These are phyloP conservation scores for Saposhnikovia divaricata DNA, from an alignment of 129 eudicot species.

Conservation along the genomic window DNA sequence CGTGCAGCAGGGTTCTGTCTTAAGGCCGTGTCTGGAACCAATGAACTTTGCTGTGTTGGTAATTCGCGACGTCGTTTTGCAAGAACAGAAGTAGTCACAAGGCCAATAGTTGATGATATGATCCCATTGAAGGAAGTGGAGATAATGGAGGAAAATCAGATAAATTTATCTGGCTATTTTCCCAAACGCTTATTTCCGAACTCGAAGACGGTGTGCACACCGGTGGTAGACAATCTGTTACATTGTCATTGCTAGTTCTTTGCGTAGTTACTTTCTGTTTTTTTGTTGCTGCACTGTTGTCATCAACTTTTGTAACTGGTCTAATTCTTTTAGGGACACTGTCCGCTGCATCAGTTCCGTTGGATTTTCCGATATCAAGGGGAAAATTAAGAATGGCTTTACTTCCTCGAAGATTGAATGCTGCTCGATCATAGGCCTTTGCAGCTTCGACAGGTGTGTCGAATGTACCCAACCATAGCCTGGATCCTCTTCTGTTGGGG, in stretches of 20 bases:
- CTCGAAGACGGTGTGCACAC: background rate
- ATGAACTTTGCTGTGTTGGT: background rate
- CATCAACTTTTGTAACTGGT: background rate
- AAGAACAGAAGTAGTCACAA: background rate
- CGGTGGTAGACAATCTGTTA: background rate
- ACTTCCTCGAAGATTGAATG: constrained; percentile 62
- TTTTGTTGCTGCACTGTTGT: background rate
- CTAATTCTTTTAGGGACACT: constrained; percentile 11
- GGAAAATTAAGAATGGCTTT: constrained; percentile 87
- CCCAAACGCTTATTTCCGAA: constrained; percentile 9
- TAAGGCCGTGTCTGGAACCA: background rate
- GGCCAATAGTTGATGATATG: constrained; percentile 13
- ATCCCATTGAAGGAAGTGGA: constrained; percentile 16
- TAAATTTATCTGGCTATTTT: background rate
- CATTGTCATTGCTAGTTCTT: background rate
- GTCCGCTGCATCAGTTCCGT: background rate
- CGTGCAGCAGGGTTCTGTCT: background rate
- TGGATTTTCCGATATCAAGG: constrained; percentile 35
- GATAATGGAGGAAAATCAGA: constrained; percentile 29
- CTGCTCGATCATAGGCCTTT: constrained; percentile 73
- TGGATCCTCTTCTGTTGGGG: constrained; percentile 60
- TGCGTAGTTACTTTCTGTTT: background rate
- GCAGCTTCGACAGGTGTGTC: constrained; percentile 69
- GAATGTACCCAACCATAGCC: constrained; percentile 87
- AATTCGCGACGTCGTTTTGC: background rate